A percentile compares a stretch with the other conserved stretches of the same genome.
Evolutionary conservation across 768 basidiomycete species (phyloP).

Genomic region (Gloeostereum incarnatum): DNA sequence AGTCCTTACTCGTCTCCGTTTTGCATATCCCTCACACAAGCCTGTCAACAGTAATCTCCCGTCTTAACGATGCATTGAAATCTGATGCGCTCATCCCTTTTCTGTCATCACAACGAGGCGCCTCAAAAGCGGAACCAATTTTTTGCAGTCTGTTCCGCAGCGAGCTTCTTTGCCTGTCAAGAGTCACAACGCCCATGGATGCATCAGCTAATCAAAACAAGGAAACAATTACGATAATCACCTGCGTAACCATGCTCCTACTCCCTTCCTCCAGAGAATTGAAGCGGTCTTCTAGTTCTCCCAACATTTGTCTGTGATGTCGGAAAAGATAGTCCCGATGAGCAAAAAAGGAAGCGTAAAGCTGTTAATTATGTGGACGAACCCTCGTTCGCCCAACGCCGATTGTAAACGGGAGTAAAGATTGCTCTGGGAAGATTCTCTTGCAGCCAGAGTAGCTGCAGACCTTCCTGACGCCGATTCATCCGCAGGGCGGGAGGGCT

Average conservation of each 20-base stretch:
- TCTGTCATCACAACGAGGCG: constrained; percentile 1
- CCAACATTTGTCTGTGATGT: constrained; percentile 45
- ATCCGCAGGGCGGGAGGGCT: background rate
- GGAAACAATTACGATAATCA: constrained; percentile 13
- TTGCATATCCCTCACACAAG: no score
- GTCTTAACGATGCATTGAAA: no score
- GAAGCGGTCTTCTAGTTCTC: constrained; percentile 52
- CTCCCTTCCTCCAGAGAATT: constrained; percentile 59
- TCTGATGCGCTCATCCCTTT: no score
- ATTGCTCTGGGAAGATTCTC: constrained; percentile 27
- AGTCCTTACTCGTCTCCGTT: no score
- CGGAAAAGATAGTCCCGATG: background rate
- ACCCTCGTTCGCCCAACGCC: constrained; percentile 60
- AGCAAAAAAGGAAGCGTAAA: background rate
- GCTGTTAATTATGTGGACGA: constrained; percentile 9
- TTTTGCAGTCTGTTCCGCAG: constrained; percentile 54
- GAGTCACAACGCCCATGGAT: background rate
- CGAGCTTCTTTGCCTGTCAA: constrained; percentile 50
- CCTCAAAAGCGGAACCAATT: constrained; percentile 53
- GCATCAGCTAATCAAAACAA: background rate
- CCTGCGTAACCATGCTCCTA: constrained; percentile 57
- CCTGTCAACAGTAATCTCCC: no score
- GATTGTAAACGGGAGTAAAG: constrained; percentile 39
- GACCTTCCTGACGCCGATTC: constrained; percentile 8
- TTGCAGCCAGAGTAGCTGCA: constrained; percentile 23